Base-by-base conservation (phyloP, 2,329 filamentous ascomycete genomes). In the Microsporum ferrugineum region DNA sequence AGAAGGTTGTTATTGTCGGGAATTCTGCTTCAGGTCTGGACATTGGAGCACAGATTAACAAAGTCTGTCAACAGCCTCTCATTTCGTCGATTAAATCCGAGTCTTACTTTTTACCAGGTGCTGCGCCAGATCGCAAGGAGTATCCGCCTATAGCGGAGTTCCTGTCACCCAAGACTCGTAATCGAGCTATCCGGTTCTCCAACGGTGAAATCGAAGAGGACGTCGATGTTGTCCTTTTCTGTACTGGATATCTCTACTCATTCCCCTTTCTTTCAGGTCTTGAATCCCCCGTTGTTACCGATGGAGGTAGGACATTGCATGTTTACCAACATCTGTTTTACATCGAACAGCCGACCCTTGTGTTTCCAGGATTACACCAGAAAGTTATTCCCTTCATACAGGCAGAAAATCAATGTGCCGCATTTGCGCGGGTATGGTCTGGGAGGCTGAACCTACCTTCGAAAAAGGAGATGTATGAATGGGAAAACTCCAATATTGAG, bases 351-450 rank as follows among this genome's bases (percentile, higher is more conserved):
- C 90, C 91, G 0, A 94, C 89, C 0, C 77, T 97, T 0, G 86
- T 83, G 0, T 91, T 96, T 70, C 80, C 88, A 0, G 84, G 83
- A 0, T 77, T 96, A 43, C 86, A 88, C 14, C 87, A 91, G 70
- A 88, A 87, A 66, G 83, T 94, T n/a, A 87, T 95, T n/a, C 92
- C 92, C 0, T 95, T 95, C 71, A 87, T 89, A 0, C 68, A 94
- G 0, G 81, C 86, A 0, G 90, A 96, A 75, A 84, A 83, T 4
- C 91, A 96, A 73, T 84, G 85, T 0, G 87, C 91, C 0, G 82
- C 89, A 0, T 79, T 95, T 53, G 84, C 91, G 1, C 83, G 89
- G 0, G 81, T 91, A 0, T 95, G 89, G 82, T 83, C 89, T 0
- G 87, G 88, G 38, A 76, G 83, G 0, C 76, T 96, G 0, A 64